Conservation (phyloP, 352 stramenopile genomes). For the Phytophthora foliorum region DNA sequence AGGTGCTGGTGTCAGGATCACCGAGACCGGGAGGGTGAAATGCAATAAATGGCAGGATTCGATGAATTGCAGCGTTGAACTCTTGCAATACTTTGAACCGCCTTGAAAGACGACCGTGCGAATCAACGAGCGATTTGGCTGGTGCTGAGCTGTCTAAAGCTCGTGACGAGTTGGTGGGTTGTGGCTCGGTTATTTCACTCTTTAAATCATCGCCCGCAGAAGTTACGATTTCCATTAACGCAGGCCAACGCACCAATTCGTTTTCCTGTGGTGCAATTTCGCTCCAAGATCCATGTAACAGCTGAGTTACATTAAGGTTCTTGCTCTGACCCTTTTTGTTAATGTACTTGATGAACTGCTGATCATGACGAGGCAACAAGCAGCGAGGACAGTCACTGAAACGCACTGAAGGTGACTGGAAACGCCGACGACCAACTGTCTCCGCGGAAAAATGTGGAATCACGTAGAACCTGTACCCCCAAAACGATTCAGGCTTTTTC, state of each 20-base stretch:
- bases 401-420: constrained; percentile 46
- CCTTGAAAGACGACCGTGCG: constrained; percentile 59
- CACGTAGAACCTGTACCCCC: constrained; percentile 81
- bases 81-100: constrained; percentile 82
- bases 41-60: constrained; percentile 62
- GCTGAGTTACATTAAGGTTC: constrained; percentile 54
- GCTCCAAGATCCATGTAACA: constrained; percentile 65
- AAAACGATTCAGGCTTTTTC: constrained; percentile 31
- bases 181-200: constrained; percentile 15
- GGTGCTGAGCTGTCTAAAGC: not conserved
- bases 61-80: constrained; percentile 71
- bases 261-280: constrained; percentile 69
- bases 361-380: constrained; percentile 53
- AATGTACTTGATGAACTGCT: constrained; percentile 79
- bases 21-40: constrained; percentile 39
- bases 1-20: not conserved
- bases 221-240: constrained; percentile 67
- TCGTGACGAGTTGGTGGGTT: not conserved
- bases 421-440: constrained; percentile 62
- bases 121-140: constrained; percentile 18
- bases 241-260: constrained; percentile 77
- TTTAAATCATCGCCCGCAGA: constrained; percentile 22
- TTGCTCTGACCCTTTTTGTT: constrained; percentile 70
- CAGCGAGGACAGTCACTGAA: constrained; percentile 30
- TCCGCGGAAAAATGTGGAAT: constrained; percentile 71